Evolutionary conservation across 805 yeast species (phyloP).

Genomic region (Kurtzmaniella cleridarum): DNA sequence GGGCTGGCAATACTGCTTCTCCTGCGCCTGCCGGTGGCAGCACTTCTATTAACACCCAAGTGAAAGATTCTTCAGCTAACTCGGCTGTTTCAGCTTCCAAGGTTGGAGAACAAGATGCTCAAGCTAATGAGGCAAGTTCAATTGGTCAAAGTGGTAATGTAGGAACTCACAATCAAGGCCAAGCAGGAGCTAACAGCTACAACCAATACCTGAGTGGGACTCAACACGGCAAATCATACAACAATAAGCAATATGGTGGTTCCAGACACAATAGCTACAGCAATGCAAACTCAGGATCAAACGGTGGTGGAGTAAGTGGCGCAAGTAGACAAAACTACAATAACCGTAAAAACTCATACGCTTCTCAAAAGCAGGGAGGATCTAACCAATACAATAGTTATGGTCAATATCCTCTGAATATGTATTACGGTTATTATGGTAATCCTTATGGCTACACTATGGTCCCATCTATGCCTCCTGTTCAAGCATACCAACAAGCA

Average conservation of each 20-base stretch:
- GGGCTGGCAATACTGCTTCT: constrained; percentile 3
- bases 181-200: constrained; percentile 3
- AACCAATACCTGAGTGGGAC: constrained; percentile 8
- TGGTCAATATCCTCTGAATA: constrained; percentile 16
- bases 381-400: constrained; percentile 16
- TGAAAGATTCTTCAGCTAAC: not conserved
- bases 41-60: not conserved
- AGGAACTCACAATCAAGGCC: constrained; percentile 1
- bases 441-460: constrained; percentile 18
- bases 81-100: constrained; percentile 1
- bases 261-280: constrained; percentile 3
- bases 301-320: not conserved
- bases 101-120: not conserved
- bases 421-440: constrained; percentile 26
- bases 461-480: constrained; percentile 14
- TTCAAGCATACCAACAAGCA: constrained; percentile 5
- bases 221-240: constrained; percentile 4
- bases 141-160: constrained; percentile 1
- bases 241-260: constrained; percentile 3
- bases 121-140: not conserved
- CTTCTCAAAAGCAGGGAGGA: not conserved
- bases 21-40: constrained; percentile 2
- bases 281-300: constrained; percentile 5
- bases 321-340: constrained; percentile 2
- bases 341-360: constrained; percentile 3